Evolutionary conservation across 352 stramenopile genomes (phyloP), one percentile per base, ranked within the genome.

Genomic region (Thalassiosira livingstoniorum): DNA sequence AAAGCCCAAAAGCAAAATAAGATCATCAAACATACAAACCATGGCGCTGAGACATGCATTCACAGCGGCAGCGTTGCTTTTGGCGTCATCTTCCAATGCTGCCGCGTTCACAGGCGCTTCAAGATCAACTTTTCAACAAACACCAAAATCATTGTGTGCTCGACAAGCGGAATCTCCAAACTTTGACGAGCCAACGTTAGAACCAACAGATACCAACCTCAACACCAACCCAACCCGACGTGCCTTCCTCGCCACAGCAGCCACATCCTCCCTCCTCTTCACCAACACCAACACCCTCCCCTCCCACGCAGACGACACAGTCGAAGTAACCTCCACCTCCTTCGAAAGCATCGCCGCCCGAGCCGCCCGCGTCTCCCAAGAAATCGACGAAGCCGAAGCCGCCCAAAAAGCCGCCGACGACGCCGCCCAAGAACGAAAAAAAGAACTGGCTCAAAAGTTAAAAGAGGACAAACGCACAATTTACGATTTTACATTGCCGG

Each of bases 401-500:
- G 55, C 64, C 1, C 27, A 47, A 5, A 25, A 78, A 31, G 51
- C 34, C 3, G 69, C 42, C 21, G 73, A 80, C 0, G 75, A 81
- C 4, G 51, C 25, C 18, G 64, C 65, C 0, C 39, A 62, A 35
- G 53, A 78, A 31, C 77, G 76, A 27, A 57, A 65, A 35, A 25
- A 43, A 2, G 69, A 79, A 23, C 31, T 80, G 31, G 39, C 67
- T 13, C 60, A 80, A 51, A 86, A 75, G 37, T 31, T 87, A 37
- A 79, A 83, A 53, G 79, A 82, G 15, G 88, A 92, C 64, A 66
- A 42, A 18, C 79, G 86, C 25, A 92, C 87, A 1, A 86, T 87
- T 13, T 95, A 94, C 61, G 91, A 95, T 71, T 95, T 95, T 82
- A 78, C 67, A 25, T 39, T 95, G 7, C 89, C 89, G 2, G 72